A percentile compares a stretch with the other conserved stretches of the same genome.
phyloP scores from a whole-genome alignment of 2,329 filamentous ascomycete genomes.

The Periconia sp. region DNA sequence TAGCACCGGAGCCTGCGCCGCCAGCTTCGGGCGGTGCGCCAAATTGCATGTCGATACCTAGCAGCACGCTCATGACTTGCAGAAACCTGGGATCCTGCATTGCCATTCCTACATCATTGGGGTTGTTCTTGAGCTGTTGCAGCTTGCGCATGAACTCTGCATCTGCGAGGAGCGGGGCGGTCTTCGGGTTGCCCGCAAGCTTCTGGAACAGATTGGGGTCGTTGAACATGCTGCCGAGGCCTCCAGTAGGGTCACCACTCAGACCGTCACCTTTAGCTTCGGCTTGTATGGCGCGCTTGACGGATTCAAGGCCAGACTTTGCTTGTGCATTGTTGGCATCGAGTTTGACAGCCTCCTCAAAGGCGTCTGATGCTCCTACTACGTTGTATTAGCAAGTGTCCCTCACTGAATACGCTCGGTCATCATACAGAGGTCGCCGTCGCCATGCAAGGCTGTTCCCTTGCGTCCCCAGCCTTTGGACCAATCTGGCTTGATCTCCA shows the following conservation, averaged over 20 bases:
- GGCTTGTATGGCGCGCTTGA: slow-evolving; percentile 85
- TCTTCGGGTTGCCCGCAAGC: slow-evolving; percentile 94
- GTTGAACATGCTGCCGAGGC: slow-evolving; percentile 91
- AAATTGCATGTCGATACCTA: slow-evolving; percentile 91
- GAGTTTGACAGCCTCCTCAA: slow-evolving; percentile 91
- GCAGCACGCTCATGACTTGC: slow-evolving; percentile 88
- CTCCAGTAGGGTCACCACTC: slow-evolving; percentile 70
- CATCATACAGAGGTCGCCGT: slow-evolving; percentile 73
- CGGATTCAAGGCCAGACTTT: slow-evolving; percentile 83
- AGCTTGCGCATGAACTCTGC: slow-evolving; percentile 89
- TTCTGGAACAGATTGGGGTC: slow-evolving; percentile 91
- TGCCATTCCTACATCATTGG: slow-evolving; percentile 76
- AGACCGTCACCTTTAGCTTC: slow-evolving; percentile 70
- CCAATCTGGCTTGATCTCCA: slow-evolving; percentile 96
- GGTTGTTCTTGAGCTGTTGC: slow-evolving; percentile 80
- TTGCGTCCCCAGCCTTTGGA: slow-evolving; percentile 95
- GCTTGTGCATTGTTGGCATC: slow-evolving; percentile 92
- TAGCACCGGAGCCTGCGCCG: slow-evolving; percentile 43
- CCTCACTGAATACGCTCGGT: neutral
- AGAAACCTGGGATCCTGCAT: slow-evolving; percentile 92
- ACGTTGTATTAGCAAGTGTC: slow-evolving; percentile 19
- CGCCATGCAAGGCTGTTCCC: slow-evolving; percentile 86
- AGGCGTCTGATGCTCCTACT: slow-evolving; percentile 85
- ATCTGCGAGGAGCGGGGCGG: slow-evolving; percentile 78
- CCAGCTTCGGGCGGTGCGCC: slow-evolving; percentile 58